Evolutionary conservation across 805 yeast genomes (phyloP), one percentile per base, ranked within the genome.

Genomic region (Kuraishia capsulata): DNA sequence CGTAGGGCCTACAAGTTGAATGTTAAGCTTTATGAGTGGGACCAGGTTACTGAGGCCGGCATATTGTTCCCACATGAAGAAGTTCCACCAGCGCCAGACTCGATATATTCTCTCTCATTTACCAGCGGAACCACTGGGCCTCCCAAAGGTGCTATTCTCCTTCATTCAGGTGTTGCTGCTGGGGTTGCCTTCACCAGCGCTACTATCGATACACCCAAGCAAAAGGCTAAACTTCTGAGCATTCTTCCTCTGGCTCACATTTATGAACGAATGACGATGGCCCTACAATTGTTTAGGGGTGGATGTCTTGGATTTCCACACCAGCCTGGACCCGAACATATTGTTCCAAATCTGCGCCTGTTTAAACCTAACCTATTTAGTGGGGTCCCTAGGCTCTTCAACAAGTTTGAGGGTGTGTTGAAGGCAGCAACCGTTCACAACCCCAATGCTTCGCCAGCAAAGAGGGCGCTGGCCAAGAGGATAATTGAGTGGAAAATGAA

Each of bases 101-200:
- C 67, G 10, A 43, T 57, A 19, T 64, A 56, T 45, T 65, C 71
- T 18, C 63, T 67, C 23, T 62, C 67, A 17, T 67, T 65, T 47
- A 67, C 85, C 11, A 76, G 83, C 0, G 86, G 86, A 37, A 78
- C 86, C 18, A 77, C 84, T n/a, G 89, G 92, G 40, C 72, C 78
- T 32, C 86, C 90, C 44, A 84, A 83, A 62, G 90, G 90, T 49
- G 90, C 80, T 20, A 74, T 77, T 23, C 61, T 81, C 44, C 67
- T 73, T 23, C 88, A 82, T 45, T 56, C 54, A 35, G 78, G 77
- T 45, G 66, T 74, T 14, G 61, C 61, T 10, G 52, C 68, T 20
- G 65, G 65, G 39, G 48, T 56, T 19, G 49, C 59, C 5, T 56
- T 52, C 26, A 26, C 40, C 3, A 14, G 29, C 23, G 32, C 20